Conservation (phyloP, 2,329 filamentous ascomycete genomes). For the Chaetomium globosum region DNA sequence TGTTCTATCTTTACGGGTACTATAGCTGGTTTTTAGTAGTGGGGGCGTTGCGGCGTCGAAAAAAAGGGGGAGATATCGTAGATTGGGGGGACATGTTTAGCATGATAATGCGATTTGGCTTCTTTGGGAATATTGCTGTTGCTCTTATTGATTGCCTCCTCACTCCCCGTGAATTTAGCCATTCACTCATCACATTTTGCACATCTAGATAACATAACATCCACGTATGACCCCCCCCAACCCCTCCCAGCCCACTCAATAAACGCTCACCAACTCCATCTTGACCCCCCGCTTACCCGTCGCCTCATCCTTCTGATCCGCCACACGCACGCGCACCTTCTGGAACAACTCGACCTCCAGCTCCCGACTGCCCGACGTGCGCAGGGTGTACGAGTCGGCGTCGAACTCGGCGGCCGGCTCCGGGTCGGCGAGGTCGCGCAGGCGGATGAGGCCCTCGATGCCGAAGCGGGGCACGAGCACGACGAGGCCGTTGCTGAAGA, state of each 20-base stretch:
- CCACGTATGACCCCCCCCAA: too few relatives aligned
- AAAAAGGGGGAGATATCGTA: conserved; percentile 18
- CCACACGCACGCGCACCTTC: conserved; percentile 85
- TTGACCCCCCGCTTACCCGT: conserved; percentile 95
- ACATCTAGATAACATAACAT: neutral
- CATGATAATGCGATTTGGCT: conserved; percentile 1
- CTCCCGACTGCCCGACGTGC: conserved; percentile 57
- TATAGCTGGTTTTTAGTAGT: neutral
- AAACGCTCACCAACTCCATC: conserved; percentile 63
- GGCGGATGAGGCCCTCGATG: conserved; percentile 85
- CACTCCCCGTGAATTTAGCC: neutral
- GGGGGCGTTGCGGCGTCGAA: conserved; percentile 29
- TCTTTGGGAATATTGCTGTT: neutral
- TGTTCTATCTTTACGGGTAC: neutral
- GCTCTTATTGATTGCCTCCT: neutral
- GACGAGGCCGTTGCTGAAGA: conserved; percentile 96
- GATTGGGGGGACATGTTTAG: neutral
- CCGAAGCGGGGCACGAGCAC: conserved; percentile 95
- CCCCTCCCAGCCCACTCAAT: conserved; percentile 13
- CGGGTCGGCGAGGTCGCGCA: conserved; percentile 77
- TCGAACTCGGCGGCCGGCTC: conserved; percentile 84
- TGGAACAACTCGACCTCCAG: conserved; percentile 81
- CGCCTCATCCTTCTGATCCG: conserved; percentile 88
- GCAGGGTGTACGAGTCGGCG: conserved; percentile 79
- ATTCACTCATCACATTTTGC: neutral